These are phyloP conservation scores for Xylariales sp. DNA, from an alignment of 2,329 filamentous ascomycete species.

Conservation along the genomic window DNA sequence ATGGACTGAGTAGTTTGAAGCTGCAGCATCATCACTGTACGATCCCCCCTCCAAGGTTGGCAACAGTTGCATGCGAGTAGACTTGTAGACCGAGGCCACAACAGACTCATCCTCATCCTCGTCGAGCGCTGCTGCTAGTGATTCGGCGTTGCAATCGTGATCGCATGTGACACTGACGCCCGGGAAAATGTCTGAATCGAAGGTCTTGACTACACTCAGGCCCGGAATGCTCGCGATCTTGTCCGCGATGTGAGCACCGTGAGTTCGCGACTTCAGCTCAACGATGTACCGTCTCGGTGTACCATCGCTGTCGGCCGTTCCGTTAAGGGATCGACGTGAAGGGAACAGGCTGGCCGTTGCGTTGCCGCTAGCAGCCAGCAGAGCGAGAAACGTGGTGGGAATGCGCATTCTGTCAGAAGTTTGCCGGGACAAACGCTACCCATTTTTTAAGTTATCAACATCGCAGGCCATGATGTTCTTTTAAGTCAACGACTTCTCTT, in stretches of 20 bases:
- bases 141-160: conserved; percentile 13
- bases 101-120: conserved; percentile 12
- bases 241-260: conserved; percentile 11
- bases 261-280: conserved; percentile 17
- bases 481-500: not conserved
- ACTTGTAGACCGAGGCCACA: conserved; percentile 19
- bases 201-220: conserved; percentile 17
- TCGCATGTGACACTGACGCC: conserved; percentile 19
- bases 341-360: not conserved
- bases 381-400: not conserved
- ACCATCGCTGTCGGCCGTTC: conserved; percentile 7
- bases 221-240: conserved; percentile 14
- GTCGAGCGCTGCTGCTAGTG: conserved; percentile 11
- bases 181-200: conserved; percentile 20
- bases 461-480: not conserved
- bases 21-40: conserved; percentile 17
- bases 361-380: not conserved
- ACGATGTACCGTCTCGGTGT: conserved; percentile 20
- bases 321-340: conserved; percentile 1
- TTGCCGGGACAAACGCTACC: not conserved
- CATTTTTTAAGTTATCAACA: not conserved
- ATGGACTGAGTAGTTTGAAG: conserved; percentile 18
- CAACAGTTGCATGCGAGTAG: conserved; percentile 12
- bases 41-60: conserved; percentile 15
- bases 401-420: not conserved